These are phyloP conservation scores for Plasmodium cynomolgi DNA, from an alignment of 169 alveolate species.

Conservation along the genomic window DNA sequence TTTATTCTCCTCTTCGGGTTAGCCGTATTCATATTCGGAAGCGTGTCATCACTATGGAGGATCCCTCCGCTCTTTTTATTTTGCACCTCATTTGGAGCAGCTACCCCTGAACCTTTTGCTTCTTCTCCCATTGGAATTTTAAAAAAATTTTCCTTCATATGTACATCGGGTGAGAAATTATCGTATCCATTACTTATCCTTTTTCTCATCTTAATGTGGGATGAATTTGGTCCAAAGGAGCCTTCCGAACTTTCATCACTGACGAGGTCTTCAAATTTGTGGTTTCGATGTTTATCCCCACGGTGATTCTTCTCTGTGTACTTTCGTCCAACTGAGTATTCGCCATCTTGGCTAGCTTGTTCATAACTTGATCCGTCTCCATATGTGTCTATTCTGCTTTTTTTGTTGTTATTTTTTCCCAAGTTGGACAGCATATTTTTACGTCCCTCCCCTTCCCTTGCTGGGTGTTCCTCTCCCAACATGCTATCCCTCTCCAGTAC, in stretches of 20 bases:
- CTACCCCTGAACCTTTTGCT: background rate
- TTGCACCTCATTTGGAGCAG: background rate
- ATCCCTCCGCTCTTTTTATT: background rate
- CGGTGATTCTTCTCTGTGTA: background rate
- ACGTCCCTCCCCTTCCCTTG: background rate
- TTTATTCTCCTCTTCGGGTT: constrained; percentile 17
- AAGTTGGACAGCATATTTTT: background rate
- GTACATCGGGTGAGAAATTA: background rate
- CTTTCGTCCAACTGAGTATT: background rate
- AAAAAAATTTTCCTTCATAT: background rate
- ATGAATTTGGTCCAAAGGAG: background rate
- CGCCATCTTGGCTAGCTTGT: background rate
- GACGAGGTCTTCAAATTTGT: background rate
- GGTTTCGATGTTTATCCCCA: background rate
- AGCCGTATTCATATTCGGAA: background rate
- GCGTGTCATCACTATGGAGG: background rate
- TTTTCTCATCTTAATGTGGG: background rate
- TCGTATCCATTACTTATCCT: background rate
- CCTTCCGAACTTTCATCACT: background rate
- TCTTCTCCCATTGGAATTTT: constrained; percentile 1
- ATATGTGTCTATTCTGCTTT: background rate
- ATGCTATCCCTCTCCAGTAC: background rate
- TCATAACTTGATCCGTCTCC: background rate
- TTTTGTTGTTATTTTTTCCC: background rate
- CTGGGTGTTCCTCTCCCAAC: background rate